These are phyloP conservation scores for Potentilla sterilis DNA, from an alignment of 306 rosid genomes.

Conservation along the genomic window DNA sequence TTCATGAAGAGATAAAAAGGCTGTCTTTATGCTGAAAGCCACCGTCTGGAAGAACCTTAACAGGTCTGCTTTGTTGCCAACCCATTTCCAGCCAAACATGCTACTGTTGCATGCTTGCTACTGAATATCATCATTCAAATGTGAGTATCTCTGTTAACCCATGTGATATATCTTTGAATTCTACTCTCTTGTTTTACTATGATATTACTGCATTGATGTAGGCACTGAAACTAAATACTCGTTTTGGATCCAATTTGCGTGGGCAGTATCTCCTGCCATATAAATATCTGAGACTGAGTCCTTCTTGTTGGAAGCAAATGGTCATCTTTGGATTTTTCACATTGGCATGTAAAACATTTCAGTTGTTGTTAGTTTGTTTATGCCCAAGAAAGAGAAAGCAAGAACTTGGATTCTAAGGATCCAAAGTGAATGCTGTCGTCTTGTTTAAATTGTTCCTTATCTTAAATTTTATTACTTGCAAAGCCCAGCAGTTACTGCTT, in stretches of 20 bases:
- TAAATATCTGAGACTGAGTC: background rate
- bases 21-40: constrained; percentile 2
- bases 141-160: background rate
- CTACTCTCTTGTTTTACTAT: background rate
- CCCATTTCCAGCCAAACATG: constrained; percentile 5
- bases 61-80: constrained; percentile 17
- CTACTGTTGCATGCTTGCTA: constrained; percentile 8
- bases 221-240: background rate
- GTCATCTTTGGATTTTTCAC: background rate
- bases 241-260: background rate
- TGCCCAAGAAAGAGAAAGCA: background rate
- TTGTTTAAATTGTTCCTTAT: background rate
- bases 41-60: background rate
- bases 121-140: background rate
- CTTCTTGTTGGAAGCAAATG: background rate
- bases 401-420: background rate
- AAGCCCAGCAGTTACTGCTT: background rate
- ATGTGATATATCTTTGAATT: background rate
- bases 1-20: background rate
- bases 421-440: background rate
- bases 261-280: background rate
- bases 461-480: background rate
- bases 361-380: background rate
- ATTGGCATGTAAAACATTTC: background rate
- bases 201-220: background rate